Conservation (phyloP, 2,329 filamentous ascomycete genomes). For the Phialophora chinensis region DNA sequence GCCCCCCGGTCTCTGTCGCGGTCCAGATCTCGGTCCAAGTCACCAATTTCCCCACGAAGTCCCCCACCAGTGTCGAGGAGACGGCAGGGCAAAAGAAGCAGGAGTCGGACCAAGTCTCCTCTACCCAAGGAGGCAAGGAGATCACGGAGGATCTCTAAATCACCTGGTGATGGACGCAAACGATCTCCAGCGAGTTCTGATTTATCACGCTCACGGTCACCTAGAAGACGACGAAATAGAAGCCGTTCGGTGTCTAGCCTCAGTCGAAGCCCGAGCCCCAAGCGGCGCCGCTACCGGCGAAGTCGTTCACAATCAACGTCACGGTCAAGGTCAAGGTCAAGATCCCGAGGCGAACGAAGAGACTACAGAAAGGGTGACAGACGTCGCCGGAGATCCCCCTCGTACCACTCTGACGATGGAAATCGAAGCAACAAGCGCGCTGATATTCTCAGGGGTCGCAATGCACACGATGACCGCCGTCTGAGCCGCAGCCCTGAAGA, state of each 20-base stretch:
- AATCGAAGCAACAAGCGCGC: conserved; percentile 52
- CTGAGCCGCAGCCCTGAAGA: conserved; percentile 49
- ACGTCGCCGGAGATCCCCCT: conserved; percentile 53
- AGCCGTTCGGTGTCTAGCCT: conserved; percentile 48
- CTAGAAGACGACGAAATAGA: conserved; percentile 55
- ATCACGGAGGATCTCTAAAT: conserved; percentile 48
- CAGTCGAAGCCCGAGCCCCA: conserved; percentile 48
- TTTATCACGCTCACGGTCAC: conserved; percentile 62
- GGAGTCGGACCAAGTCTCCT: conserved; percentile 26
- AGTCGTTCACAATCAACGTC: conserved; percentile 47
- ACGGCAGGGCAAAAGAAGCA: conserved; percentile 22
- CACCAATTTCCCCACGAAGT: conserved; percentile 40
- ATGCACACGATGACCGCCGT: conserved; percentile 50
- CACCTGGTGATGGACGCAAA: conserved; percentile 49
- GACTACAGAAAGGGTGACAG: conserved; percentile 41
- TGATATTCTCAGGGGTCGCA: conserved; percentile 57
- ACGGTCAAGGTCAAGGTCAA: conserved; percentile 47
- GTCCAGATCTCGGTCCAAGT: conserved; percentile 16
- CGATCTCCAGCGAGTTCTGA: conserved; percentile 57
- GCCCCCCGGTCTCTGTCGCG: conserved; percentile 12
- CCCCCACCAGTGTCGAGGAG: conserved; percentile 40
- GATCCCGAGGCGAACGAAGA: conserved; percentile 45
- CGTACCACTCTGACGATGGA: conserved; percentile 48
- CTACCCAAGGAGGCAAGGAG: conserved; percentile 43
- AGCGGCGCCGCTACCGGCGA: conserved; percentile 40